These are phyloP conservation scores for Acmispon strigosus DNA, from an alignment of 306 rosid genomes.

Conservation along the genomic window DNA sequence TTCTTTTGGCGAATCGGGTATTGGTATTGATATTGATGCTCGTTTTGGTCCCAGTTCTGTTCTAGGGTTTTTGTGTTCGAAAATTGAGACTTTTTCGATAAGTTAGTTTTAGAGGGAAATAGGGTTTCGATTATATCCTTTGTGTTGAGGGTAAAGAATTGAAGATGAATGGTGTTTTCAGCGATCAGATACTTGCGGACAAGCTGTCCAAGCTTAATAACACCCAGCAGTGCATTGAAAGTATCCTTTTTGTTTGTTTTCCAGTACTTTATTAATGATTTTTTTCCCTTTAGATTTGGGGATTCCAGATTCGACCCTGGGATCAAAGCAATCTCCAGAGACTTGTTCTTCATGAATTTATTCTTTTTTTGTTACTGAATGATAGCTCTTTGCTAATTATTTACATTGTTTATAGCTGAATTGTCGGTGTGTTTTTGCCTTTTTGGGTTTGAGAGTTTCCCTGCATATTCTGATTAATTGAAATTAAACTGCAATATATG, in stretches of 20 bases:
- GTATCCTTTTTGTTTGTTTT: constrained; percentile 45
- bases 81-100: background rate
- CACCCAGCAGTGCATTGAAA: constrained; percentile 83
- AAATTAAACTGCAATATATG: background rate
- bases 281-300: background rate
- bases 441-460: no score
- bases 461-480: background rate
- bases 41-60: background rate
- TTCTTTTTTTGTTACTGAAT: background rate
- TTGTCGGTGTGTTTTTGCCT: background rate
- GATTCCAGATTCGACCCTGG: background rate
- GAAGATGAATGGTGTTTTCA: constrained; percentile 71
- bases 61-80: constrained; percentile 7
- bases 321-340: background rate
- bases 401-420: constrained; percentile 14
- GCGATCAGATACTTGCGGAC: constrained; percentile 75
- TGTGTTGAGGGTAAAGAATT: constrained; percentile 15
- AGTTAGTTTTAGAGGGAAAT: background rate
- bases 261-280: background rate
- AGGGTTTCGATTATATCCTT: constrained; percentile 14
- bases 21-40: background rate
- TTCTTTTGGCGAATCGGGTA: background rate
- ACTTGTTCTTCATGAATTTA: background rate
- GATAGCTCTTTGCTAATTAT: background rate
- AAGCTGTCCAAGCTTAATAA: constrained; percentile 85